Conservation (phyloP, 495 filamentous ascomycete genomes). For the Neurospora sublineolata region DNA sequence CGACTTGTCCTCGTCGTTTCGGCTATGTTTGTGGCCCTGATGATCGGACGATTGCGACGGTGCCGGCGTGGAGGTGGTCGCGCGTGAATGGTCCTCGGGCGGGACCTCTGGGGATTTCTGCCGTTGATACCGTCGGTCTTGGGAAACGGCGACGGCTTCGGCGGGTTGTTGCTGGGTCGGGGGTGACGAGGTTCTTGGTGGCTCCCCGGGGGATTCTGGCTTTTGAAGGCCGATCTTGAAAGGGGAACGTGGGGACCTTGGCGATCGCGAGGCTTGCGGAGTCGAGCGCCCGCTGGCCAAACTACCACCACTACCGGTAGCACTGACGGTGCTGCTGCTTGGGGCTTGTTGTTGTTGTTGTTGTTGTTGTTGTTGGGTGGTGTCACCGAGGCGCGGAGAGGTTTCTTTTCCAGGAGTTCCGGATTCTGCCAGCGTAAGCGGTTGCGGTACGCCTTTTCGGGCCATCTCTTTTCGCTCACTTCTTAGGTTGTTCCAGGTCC, state of each 20-base stretch:
- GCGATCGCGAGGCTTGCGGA: slow-evolving; percentile 31
- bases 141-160: not conserved
- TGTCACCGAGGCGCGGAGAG: slow-evolving; percentile 22
- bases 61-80: slow-evolving; percentile 4
- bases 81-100: slow-evolving; percentile 4
- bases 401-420: slow-evolving; percentile 22
- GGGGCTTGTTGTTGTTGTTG: not conserved
- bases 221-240: slow-evolving; percentile 32
- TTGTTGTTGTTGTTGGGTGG: slow-evolving; percentile 12
- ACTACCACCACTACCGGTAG: not conserved
- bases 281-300: slow-evolving; percentile 8
- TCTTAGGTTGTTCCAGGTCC: slow-evolving; percentile 5
- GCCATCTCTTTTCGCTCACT: slow-evolving; percentile 30
- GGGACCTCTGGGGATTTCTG: slow-evolving; percentile 5
- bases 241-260: slow-evolving; percentile 42
- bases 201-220: slow-evolving; percentile 20
- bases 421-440: slow-evolving; percentile 34
- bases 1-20: slow-evolving; percentile 22
- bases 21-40: slow-evolving; percentile 17
- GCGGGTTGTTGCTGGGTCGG: slow-evolving; percentile 1
- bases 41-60: slow-evolving; percentile 10
- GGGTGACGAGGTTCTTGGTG: slow-evolving; percentile 7
- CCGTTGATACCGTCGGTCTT: slow-evolving; percentile 6
- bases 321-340: not conserved
- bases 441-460: slow-evolving; percentile 42